These are phyloP conservation scores for Quercus tomentella DNA, from an alignment of 331 rosid species.

Conservation along the genomic window DNA sequence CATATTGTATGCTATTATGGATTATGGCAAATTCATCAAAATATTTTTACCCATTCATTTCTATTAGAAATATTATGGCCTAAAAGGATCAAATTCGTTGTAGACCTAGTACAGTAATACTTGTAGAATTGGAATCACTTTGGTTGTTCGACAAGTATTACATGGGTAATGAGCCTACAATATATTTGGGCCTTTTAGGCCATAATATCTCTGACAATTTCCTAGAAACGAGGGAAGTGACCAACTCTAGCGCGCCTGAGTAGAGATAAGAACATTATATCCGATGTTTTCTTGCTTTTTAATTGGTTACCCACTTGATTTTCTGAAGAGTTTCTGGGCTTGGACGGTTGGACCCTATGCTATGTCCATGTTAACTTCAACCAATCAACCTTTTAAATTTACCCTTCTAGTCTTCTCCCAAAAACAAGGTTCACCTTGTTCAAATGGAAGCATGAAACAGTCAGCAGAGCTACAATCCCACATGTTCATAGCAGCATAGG, in stretches of 20 bases:
- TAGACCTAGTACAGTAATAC: no score
- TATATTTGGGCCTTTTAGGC: no score
- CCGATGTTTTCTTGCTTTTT: not conserved
- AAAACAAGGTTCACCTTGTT: not conserved
- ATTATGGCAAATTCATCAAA: no score
- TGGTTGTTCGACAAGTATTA: no score
- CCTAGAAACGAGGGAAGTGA: not conserved
- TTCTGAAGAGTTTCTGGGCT: not conserved
- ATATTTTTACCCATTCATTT: no score
- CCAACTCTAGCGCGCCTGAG: not conserved
- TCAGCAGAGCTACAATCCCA: not conserved
- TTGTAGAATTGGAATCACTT: no score
- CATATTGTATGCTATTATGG: no score
- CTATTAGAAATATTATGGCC: no score
- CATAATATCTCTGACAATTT: no score
- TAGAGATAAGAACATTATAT: not conserved
- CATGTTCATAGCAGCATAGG: no score
- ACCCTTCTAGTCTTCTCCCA: not conserved
- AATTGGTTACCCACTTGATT: not conserved
- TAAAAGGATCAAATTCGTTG: no score
- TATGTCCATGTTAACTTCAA: not conserved
- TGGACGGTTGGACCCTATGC: not conserved
- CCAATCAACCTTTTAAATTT: not conserved
- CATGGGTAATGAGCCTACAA: no score
- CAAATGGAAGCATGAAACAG: not conserved